A percentile compares a stretch with the other conserved stretches of the same genome.
Evolutionary conservation across 257 asterid genomes (phyloP).

Genomic region (Nicotiana knightiana): DNA sequence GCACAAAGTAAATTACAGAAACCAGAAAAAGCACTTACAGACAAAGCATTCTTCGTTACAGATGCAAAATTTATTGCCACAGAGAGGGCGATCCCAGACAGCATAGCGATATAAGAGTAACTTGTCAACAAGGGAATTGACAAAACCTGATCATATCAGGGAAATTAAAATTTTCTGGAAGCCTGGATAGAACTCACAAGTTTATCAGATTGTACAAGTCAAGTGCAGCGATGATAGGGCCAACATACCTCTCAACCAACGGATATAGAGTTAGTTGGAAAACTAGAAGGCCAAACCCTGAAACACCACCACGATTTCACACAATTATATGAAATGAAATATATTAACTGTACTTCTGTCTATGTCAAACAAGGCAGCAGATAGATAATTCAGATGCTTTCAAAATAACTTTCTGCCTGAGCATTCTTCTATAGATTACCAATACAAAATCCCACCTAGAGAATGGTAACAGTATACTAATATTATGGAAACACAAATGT

Average conservation of each 20-base stretch:
- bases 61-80: slow-evolving; percentile 60
- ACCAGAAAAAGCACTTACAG: slow-evolving; percentile 40
- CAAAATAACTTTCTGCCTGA: background rate
- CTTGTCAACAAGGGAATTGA: slow-evolving; percentile 61
- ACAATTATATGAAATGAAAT: background rate
- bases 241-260: slow-evolving; percentile 44
- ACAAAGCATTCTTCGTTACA: slow-evolving; percentile 51
- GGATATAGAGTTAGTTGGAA: slow-evolving; percentile 69
- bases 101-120: slow-evolving; percentile 60
- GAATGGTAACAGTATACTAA: background rate
- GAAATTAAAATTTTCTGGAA: background rate
- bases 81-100: slow-evolving; percentile 49
- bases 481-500: background rate
- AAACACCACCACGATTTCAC: slow-evolving; percentile 5
- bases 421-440: background rate
- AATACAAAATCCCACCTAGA: background rate
- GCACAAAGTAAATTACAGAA: background rate
- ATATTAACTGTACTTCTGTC: background rate
- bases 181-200: background rate
- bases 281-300: slow-evolving; percentile 69
- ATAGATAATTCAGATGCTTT: background rate
- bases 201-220: background rate
- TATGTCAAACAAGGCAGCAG: background rate
- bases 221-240: slow-evolving; percentile 43
- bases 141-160: slow-evolving; percentile 33